Base-by-base conservation (phyloP, 108 stramenopile genomes). In the Skeletonema marinoi region DNA sequence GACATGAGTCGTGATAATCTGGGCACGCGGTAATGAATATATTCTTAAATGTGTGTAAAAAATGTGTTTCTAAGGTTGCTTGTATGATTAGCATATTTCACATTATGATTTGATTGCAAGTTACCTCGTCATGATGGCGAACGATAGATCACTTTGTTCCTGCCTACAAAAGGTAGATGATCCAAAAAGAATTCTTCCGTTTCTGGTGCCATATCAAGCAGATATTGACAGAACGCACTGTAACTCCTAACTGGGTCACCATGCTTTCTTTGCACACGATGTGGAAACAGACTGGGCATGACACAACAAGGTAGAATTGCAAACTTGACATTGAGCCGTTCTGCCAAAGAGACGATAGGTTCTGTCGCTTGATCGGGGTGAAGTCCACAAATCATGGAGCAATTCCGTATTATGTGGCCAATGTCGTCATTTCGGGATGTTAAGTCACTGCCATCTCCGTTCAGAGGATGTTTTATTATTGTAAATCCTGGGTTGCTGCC, bases 321-420 rank as follows among this genome's bases (percentile, higher is more conserved):
- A 80, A 86, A 86, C 13, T 82, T 82, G 0, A 84, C 72, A 59
- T 77, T 66, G 32, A 81, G 54, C 11, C 75, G 63, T 13, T 80
- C 16, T 6, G 86, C 86, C 44, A 84, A 42, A 25, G 74, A 13
- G 1, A 86, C 71, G 32, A 83, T 64, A 29, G 79, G 76, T 17
- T 86, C 86, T 0, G 86, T 86, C 1, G 82, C 86, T 44, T 86
- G 83, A 76, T 86, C 86, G 2, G 86, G 82, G 31, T 86, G 86
- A 9, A 86, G 44, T 6, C 86, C 86, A 17, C 83, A 74, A 3
- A 84, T 56, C 14, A 78, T 25, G 4, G 85, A 85, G 32, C 63
- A 68, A 25, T 75, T 73, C 21, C 21, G 60, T 4, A 82, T 39
- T 0, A 41, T 38, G 5, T 69, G 36, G 19, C 73, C 66, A 32